Base-by-base conservation (phyloP, 2,329 filamentous ascomycete species). In the Hypocreales sp. region DNA sequence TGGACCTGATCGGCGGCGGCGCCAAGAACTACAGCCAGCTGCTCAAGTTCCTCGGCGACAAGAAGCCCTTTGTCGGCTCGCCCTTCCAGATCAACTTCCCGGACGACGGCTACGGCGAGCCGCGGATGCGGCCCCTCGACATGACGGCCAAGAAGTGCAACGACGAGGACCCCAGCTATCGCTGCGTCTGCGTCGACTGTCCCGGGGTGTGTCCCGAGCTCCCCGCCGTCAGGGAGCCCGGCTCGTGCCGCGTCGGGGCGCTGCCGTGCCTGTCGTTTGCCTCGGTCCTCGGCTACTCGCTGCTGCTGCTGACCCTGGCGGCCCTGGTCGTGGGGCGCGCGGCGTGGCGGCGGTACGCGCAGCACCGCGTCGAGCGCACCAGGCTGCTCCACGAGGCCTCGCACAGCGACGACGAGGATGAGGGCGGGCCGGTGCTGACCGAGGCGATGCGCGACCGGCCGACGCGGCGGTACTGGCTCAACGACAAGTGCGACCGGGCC, bases 41-140 rank as follows among this genome's bases (percentile, higher is more conserved):
- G 40, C 58, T 98, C 39, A 87, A 86, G 45, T 98, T 95, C 42
- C 56, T 98, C 19, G 90, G 90, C 11, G 77, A 93, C 50, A 87
- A 93, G 60, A 92, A 92, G 50, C 64, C 76, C 3, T 37, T 56
- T 14, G 67, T 87, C 14, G 92, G 92, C 4, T 95, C 87, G 31
- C 90, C 90, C 0, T 98, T 98, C 53, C 90, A 98, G 58, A 94
- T 98, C 58, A 92, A 98, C 59, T 98, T 90, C 42, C 87, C 71
- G 8, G 58, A 51, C 8, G 50, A 67, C 7, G n/a, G n/a, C n/a
- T 71, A 74, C 35, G 50, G 62, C 8, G 71, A 81, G 26, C 64
- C 71, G 0, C 62, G 58, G n/a, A 92, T 95, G 79, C 48, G 64
- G 8, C 61, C 83, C 1, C 60, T 76, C 37, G 57, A 79, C 19